Evolutionary conservation across 768 basidiomycete genomes (phyloP).

Genomic region (Pulveroboletus sp.): DNA sequence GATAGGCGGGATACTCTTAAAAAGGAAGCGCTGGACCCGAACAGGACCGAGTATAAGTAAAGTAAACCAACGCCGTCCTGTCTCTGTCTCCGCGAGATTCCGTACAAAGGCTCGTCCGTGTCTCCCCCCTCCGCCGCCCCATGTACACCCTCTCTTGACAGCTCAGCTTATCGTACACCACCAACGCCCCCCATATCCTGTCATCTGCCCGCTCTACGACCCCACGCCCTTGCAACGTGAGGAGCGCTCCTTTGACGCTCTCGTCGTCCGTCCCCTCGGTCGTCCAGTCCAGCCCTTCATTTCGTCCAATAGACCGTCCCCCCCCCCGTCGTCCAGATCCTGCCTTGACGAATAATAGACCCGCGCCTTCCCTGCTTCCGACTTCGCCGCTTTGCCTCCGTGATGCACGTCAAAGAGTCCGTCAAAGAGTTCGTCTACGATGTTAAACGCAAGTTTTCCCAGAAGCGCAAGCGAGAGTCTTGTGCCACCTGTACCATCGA

Average conservation of each 20-base stretch:
- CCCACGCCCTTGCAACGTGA: conserved; percentile 8
- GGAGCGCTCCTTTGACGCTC: neutral
- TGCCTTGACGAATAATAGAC: neutral
- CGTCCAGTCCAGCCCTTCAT: neutral
- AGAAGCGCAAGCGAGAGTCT: conserved; percentile 19
- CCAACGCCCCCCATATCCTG: no score
- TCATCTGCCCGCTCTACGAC: neutral
- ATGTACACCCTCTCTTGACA: no score
- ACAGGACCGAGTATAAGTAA: no score
- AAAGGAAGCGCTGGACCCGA: neutral
- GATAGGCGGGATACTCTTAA: neutral
- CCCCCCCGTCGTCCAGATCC: neutral
- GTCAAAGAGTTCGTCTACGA: conserved; percentile 29
- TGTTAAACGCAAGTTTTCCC: conserved; percentile 30
- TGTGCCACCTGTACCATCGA: conserved; percentile 11
- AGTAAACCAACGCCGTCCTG: no score
- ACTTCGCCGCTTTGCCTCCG: neutral
- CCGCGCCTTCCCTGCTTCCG: conserved; percentile 4
- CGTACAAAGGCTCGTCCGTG: no score
- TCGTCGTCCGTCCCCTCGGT: neutral
- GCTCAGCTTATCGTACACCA: no score
- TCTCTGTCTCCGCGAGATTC: no score
- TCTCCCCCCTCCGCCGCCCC: no score
- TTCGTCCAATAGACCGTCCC: neutral
- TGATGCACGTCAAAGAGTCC: conserved; percentile 30